phyloP scores from a whole-genome alignment of 345 rosid species.

The Ailanthus altissimus region DNA sequence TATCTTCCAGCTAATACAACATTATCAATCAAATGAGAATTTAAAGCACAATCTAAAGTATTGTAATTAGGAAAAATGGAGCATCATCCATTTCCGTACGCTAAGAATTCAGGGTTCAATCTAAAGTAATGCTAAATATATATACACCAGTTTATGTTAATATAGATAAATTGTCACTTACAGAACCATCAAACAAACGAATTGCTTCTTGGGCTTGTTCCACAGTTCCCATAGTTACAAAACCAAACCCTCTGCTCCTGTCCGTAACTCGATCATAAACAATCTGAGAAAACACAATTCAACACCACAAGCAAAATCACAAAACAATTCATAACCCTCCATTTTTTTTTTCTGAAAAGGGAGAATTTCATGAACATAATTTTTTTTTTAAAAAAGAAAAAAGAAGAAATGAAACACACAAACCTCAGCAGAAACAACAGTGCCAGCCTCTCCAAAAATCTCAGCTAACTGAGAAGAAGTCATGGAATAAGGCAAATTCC shows the following conservation, averaged over 20 bases:
- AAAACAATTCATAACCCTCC: neutral
- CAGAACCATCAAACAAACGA: slow-evolving; percentile 73
- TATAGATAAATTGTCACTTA: slow-evolving; percentile 40
- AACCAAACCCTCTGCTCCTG: slow-evolving; percentile 97
- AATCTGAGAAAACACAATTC: slow-evolving; percentile 44
- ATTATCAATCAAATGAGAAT: neutral
- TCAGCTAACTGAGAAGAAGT: slow-evolving; percentile 63
- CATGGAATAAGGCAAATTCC: slow-evolving; percentile 77
- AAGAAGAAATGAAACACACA: neutral
- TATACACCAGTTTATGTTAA: neutral
- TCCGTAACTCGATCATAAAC: slow-evolving; percentile 79
- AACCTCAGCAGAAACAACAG: slow-evolving; percentile 71
- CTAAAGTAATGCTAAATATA: neutral
- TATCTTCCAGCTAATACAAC: neutral
- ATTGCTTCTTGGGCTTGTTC: slow-evolving; percentile 91
- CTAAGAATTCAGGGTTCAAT: neutral
- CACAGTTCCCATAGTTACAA: slow-evolving; percentile 71
- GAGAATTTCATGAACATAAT: no score
- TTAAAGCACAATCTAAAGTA: neutral
- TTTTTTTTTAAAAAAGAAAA: neutral
- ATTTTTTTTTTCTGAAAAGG: neutral
- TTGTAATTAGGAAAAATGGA: neutral
- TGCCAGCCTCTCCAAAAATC: slow-evolving; percentile 73
- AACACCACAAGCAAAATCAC: neutral
- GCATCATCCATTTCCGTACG: neutral